phyloP scores from a whole-genome alignment of 306 rosid species.

The Lathyrus tuberosus region DNA sequence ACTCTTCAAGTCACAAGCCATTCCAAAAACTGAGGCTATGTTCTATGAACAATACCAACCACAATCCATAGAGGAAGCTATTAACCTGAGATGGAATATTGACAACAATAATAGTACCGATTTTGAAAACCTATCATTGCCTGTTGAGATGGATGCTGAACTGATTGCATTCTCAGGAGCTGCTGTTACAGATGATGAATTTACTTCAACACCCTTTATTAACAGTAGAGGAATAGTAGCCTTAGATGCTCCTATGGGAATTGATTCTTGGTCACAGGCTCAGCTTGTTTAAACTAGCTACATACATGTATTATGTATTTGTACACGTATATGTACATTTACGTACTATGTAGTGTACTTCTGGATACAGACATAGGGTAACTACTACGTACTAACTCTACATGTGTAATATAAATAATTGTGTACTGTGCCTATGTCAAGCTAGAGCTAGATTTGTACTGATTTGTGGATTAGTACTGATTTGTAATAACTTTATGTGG shows the following conservation, averaged over 20 bases:
- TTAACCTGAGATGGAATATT: slow-evolving; percentile 1
- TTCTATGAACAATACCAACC: slow-evolving; percentile 12
- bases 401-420: slow-evolving; percentile 8
- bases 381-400: slow-evolving; percentile 5
- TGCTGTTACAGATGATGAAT: slow-evolving; percentile 14
- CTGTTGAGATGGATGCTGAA: slow-evolving; percentile 3
- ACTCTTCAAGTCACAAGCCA: slow-evolving; percentile 1
- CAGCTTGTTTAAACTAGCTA: slow-evolving; percentile 7
- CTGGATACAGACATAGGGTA: not conserved
- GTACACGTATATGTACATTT: not conserved
- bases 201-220: not conserved
- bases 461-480: too few species aligned
- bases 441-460: too few species aligned
- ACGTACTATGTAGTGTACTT: not conserved
- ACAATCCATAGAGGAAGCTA: not conserved
- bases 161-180: slow-evolving; percentile 16
- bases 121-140: not conserved
- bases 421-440: not conserved
- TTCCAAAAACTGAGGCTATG: slow-evolving; percentile 17
- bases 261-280: slow-evolving; percentile 14
- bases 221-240: slow-evolving; percentile 1
- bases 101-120: not conserved
- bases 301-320: not conserved
- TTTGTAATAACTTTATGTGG: too few species aligned
- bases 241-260: slow-evolving; percentile 14